Evolutionary conservation across 148 eudicot genomes (phyloP), one percentile per base, ranked within the genome.

Genomic region (Euryodendron excelsum): DNA sequence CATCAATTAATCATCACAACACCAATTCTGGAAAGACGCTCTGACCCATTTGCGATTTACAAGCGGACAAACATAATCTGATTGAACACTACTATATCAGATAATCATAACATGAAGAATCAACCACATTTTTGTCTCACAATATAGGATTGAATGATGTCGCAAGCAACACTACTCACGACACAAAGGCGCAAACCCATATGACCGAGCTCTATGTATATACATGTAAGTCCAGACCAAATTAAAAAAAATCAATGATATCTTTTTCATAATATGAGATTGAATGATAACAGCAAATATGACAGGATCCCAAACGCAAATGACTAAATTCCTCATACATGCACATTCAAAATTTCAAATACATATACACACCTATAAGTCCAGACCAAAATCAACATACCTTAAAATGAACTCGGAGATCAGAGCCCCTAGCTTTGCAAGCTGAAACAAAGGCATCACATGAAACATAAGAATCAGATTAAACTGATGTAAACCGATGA

Each of bases 371-470:
- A n/a, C n/a, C n/a, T n/a, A n/a, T n/a, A n/a, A n/a, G n/a, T n/a
- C n/a, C n/a, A n/a, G n/a, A n/a, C n/a, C n/a, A n/a, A n/a, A n/a
- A 31, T 10, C 10, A 53, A 31, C 45, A 39, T 75, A 88, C 91
- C 91, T 88, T 88, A 73, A 88, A 88, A 76, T 88, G 91, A 80
- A 82, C 85, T 58, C 91, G 79, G 77, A 88, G 89, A 84, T 80
- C 85, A 64, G 91, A 86, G 4, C 91, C 91, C 82, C 89, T 84
- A 12, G 91, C 85, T 55, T 88, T 88, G 87, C 91, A 88, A 60
- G 89, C 91, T 88, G 87, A 73, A 77, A 64, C 1, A 58, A 34
- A 72, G 34, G 20, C 20, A 47, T 0, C 39, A 17, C 25, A 27
- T 25, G 47, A 55, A 33, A 34, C 45, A 53, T 9, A 39, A 44